Evolutionary conservation across 306 rosid species (phyloP), one percentile per base, ranked within the genome.

Genomic region (Leucaena leucocephala): DNA sequence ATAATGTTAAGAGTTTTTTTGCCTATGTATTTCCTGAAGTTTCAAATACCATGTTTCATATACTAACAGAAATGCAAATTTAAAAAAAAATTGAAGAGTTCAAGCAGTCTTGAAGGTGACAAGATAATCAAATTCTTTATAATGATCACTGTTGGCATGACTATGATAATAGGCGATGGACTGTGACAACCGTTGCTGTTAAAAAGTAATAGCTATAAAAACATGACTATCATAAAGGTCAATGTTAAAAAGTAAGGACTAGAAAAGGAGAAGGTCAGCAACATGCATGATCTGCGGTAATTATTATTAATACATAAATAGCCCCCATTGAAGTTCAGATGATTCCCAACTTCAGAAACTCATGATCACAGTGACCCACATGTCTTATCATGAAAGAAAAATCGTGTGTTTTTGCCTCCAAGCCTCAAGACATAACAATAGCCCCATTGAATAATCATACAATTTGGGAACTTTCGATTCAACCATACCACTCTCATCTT

Each of bases 401-500:
- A 8, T 21, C n/a, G 27, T 27, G 68, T 43, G 40, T 39, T 6
- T 42, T 49, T 14, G 7, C 46, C 35, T 16, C 74, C 57, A 74
- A 44, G 73, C 61, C 66, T 74, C 71, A 72, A 65, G 54, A 73
- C 40, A 63, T 22, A 48, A 57, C 34, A 50, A 63, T 27, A 27
- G 38, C 38, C 39, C 14, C 66, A 34, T 34, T 35, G 69, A 68
- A 62, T 27, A 16, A 63, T 17, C 58, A 15, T 45, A 71, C 38
- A 45, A 69, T 63, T 80, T 40, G 55, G 42, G 79, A 73, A 85
- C 38, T 57, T 65, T 64, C 63, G 74, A 12, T 74, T 68, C 76
- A 86, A 77, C 80, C 67, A 49, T 85, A 91, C 97, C 97, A 82
- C 78, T 84, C 68, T 85, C 90, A 72, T 87, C 87, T 65, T 45